These are phyloP conservation scores for Macrocystidia cucumis DNA, from an alignment of 1,284 basidiomycete species.

Conservation along the genomic window DNA sequence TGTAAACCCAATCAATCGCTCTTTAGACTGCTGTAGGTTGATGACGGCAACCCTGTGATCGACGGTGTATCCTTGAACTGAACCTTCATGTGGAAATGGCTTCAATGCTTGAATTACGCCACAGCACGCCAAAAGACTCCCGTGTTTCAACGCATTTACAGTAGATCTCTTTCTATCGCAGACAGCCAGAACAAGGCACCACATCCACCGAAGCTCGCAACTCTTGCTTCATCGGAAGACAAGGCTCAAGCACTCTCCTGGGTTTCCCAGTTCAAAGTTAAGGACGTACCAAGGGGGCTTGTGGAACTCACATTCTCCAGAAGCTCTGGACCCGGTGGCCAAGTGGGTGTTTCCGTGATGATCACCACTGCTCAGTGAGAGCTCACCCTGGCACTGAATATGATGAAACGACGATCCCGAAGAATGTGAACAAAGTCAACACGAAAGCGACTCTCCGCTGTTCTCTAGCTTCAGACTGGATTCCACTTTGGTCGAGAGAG, in stretches of 20 bases:
- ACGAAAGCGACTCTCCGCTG: conserved; percentile 67
- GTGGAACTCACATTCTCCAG: conserved; percentile 62
- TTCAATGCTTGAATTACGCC: too few relatives aligned
- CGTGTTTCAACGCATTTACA: too few relatives aligned
- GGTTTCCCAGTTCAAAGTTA: conserved; percentile 37
- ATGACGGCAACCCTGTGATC: too few relatives aligned
- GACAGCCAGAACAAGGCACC: too few relatives aligned
- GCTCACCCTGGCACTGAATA: not conserved
- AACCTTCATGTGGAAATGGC: too few relatives aligned
- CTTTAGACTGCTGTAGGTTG: too few relatives aligned
- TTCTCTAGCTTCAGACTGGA: conserved; percentile 49
- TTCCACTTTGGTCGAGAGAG: conserved; percentile 60
- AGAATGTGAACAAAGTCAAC: conserved; percentile 82
- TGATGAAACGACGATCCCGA: too few relatives aligned
- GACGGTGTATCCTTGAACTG: too few relatives aligned
- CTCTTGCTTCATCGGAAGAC: conserved; percentile 28
- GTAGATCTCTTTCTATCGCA: too few relatives aligned
- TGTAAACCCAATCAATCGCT: too few relatives aligned
- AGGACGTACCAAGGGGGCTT: conserved; percentile 33
- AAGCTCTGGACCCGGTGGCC: conserved; percentile 75
- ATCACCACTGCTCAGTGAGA: too few relatives aligned
- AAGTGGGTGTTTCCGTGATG: conserved; percentile 53
- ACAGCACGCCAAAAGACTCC: too few relatives aligned
- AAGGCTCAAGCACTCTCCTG: conserved; percentile 40
- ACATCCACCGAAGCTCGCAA: conserved; percentile 13